Conservation (phyloP, 306 rosid species). For the Medicago ruthenica region DNA sequence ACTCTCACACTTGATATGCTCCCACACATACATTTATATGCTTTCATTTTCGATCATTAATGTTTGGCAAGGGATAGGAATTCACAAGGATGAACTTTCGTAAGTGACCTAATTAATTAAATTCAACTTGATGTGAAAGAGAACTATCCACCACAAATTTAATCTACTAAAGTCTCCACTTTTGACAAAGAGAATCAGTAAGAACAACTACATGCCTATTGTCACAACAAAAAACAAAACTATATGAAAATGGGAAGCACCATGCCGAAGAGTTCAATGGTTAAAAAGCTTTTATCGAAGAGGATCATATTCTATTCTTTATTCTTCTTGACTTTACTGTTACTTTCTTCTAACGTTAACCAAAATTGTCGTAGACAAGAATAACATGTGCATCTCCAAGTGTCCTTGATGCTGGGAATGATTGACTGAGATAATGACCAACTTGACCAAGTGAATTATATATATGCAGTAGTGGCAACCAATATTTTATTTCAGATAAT, state of each 20-base stretch:
- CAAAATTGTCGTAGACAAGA: background rate
- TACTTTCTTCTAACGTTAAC: background rate
- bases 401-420: slow-evolving; percentile 1
- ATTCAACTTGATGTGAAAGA: background rate
- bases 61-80: background rate
- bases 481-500: background rate
- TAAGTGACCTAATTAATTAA: background rate
- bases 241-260: background rate
- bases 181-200: background rate
- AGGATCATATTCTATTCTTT: slow-evolving; percentile 20
- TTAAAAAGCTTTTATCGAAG: background rate
- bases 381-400: background rate
- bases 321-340: slow-evolving; percentile 12
- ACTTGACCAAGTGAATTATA: background rate
- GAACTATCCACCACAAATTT: background rate
- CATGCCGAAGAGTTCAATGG: background rate
- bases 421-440: background rate
- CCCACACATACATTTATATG: background rate
- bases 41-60: background rate
- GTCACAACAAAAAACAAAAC: too few species aligned
- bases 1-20: too few species aligned
- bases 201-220: background rate
- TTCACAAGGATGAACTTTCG: background rate
- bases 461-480: background rate
- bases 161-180: background rate